A percentile compares a stretch with the other conserved stretches of the same genome.
Evolutionary conservation across 306 rosid species (phyloP).

Genomic region (Vigna trinervia): DNA sequence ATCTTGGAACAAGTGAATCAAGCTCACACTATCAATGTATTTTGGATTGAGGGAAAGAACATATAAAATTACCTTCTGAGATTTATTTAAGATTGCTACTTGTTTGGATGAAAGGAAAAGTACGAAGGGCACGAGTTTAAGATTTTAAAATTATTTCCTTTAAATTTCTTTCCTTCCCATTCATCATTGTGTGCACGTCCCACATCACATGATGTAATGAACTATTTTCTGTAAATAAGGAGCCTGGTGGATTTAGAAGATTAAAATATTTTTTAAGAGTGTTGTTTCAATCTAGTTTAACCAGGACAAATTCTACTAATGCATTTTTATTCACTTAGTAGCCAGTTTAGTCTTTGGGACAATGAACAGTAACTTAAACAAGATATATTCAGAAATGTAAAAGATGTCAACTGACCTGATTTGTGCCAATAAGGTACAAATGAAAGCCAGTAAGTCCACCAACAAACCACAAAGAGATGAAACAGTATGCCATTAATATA

Average conservation of each 20-base stretch:
- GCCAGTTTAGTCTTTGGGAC: neutral
- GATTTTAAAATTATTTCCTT: neutral
- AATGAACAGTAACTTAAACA: constrained; percentile 31
- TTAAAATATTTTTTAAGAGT: neutral
- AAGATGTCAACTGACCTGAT: constrained; percentile 71
- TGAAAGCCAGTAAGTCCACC: constrained; percentile 98
- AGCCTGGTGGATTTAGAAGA: neutral
- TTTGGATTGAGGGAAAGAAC: constrained; percentile 23
- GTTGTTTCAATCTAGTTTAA: neutral
- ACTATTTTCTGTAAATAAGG: constrained; percentile 26
- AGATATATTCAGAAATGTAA: constrained; percentile 41
- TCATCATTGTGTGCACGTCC: constrained; percentile 28
- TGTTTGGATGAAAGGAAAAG: neutral
- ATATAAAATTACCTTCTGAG: neutral
- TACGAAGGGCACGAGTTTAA: neutral
- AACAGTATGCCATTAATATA: constrained; percentile 80
- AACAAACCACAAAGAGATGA: constrained; percentile 89
- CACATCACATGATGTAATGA: constrained; percentile 11
- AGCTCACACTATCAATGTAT: constrained; percentile 2
- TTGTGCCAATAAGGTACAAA: constrained; percentile 83
- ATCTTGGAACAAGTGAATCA: constrained; percentile 10
- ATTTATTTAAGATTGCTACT: constrained; percentile 10
- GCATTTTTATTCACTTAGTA: neutral
- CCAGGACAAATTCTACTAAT: neutral
- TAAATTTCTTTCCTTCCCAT: neutral